Evolutionary conservation across 495 filamentous ascomycete genomes (phyloP).

Genomic region (Cryomyces minteri): DNA sequence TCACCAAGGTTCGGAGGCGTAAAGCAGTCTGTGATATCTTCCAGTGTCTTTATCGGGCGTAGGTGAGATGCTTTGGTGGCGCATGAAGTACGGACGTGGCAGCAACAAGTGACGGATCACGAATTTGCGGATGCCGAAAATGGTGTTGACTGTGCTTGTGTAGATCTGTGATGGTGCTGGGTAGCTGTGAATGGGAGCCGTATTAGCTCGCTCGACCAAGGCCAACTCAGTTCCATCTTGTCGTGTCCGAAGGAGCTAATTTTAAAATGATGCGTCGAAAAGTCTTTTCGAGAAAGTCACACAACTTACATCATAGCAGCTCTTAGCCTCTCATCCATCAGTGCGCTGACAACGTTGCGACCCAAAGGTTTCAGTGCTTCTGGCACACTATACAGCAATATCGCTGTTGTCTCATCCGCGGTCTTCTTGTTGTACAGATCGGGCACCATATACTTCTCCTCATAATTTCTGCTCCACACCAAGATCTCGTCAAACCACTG

Average conservation of each 20-base stretch:
- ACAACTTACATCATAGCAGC: slow-evolving; percentile 41
- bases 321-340: slow-evolving; percentile 46
- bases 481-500: slow-evolving; percentile 46
- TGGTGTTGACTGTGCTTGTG: slow-evolving; percentile 19
- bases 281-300: neutral
- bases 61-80: slow-evolving; percentile 21
- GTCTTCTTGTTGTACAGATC: slow-evolving; percentile 29
- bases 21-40: slow-evolving; percentile 28
- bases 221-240: too few relatives aligned
- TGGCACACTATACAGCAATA: slow-evolving; percentile 42
- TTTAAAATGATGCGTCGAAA: too few relatives aligned
- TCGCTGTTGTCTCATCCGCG: slow-evolving; percentile 35
- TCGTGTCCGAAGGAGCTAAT: too few relatives aligned
- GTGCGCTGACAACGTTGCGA: slow-evolving; percentile 30
- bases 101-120: slow-evolving; percentile 34
- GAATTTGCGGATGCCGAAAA: slow-evolving; percentile 30
- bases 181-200: slow-evolving; percentile 19
- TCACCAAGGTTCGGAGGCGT: slow-evolving; percentile 21
- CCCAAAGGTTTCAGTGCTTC: slow-evolving; percentile 27
- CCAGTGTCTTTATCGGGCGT: slow-evolving; percentile 27
- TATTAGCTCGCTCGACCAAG: too few relatives aligned
- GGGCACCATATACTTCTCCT: slow-evolving; percentile 38
- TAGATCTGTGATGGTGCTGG: slow-evolving; percentile 23
- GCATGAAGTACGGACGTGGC: slow-evolving; percentile 32
- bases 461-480: slow-evolving; percentile 40